Evolutionary conservation across 1,284 basidiomycete species (phyloP).

Genomic region (Microbotryum scabiosae): DNA sequence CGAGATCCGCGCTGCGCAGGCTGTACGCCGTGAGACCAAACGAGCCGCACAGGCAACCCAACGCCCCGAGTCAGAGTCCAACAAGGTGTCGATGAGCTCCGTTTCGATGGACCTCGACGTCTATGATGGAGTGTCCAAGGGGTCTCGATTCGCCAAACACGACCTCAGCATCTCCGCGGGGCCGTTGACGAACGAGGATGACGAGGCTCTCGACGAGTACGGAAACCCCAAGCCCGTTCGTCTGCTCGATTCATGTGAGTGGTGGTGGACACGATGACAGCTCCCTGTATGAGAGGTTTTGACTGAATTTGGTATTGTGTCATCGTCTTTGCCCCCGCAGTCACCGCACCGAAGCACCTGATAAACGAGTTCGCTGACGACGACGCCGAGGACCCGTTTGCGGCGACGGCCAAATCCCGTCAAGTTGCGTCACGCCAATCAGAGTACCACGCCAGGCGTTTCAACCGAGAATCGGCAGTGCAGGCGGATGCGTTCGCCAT

Average conservation of each 20-base stretch:
- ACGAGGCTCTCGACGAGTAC: constrained; percentile 16
- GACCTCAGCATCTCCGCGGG: constrained; percentile 7
- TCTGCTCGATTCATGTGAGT: constrained; percentile 27
- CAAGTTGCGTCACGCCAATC: constrained; percentile 91
- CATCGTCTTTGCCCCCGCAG: constrained; percentile 11
- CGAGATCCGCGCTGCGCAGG: constrained; percentile 26
- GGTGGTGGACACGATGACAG: background rate
- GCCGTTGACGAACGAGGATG: constrained; percentile 1
- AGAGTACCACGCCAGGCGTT: constrained; percentile 91
- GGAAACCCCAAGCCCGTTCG: constrained; percentile 8
- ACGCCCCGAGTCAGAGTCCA: constrained; percentile 7
- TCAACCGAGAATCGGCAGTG: constrained; percentile 55
- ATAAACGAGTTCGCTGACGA: constrained; percentile 82
- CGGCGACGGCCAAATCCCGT: constrained; percentile 79
- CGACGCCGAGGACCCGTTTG: constrained; percentile 91
- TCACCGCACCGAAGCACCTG: constrained; percentile 87
- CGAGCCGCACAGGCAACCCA: constrained; percentile 5
- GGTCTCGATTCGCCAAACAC: constrained; percentile 19
- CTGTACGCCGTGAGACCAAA: constrained; percentile 17
- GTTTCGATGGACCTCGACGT: constrained; percentile 7
- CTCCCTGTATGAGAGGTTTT: background rate
- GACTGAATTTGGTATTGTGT: background rate
- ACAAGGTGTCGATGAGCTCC: constrained; percentile 5
- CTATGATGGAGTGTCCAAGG: constrained; percentile 11
- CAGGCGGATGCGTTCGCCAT: constrained; percentile 69